These are phyloP conservation scores for Cyclocybe cylindracea DNA, from an alignment of 768 basidiomycete species.

Conservation along the genomic window DNA sequence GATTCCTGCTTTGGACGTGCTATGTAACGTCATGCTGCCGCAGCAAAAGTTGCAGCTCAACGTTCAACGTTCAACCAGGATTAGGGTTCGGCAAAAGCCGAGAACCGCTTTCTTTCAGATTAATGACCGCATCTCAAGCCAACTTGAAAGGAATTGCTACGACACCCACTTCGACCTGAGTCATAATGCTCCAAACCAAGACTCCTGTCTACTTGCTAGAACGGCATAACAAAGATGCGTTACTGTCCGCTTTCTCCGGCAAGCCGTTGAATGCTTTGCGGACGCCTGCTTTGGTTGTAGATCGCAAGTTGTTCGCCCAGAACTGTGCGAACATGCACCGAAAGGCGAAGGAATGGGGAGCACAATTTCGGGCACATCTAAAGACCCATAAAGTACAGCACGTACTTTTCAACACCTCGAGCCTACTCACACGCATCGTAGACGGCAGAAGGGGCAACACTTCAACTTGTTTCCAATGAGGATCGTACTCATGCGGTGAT, in stretches of 20 bases:
- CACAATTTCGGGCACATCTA: slow-evolving; percentile 78
- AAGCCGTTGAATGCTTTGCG: slow-evolving; percentile 56
- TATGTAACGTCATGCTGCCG: too few relatives aligned
- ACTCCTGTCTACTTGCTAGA: slow-evolving; percentile 22
- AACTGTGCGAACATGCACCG: slow-evolving; percentile 78
- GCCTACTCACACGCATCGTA: slow-evolving; percentile 23
- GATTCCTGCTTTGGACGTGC: too few relatives aligned
- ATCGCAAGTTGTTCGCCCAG: slow-evolving; percentile 66
- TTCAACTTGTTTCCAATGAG: slow-evolving; percentile 62
- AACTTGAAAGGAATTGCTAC: too few relatives aligned
- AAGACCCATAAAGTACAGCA: slow-evolving; percentile 76
- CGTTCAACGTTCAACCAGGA: not conserved
- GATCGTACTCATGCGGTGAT: slow-evolving; percentile 63
- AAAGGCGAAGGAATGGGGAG: slow-evolving; percentile 65
- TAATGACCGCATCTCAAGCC: too few relatives aligned
- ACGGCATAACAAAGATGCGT: slow-evolving; percentile 45
- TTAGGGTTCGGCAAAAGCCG: not conserved
- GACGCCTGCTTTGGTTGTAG: slow-evolving; percentile 80
- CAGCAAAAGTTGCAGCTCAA: not conserved
- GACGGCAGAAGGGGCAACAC: slow-evolving; percentile 74
- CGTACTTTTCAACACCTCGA: not conserved
- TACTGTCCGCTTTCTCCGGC: slow-evolving; percentile 59
- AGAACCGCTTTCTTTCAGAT: slow-evolving; percentile 2
- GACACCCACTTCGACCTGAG: not conserved
- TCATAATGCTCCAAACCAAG: slow-evolving; percentile 24